These are phyloP conservation scores for Saccharomyces uvarum DNA, from an alignment of 1,139 yeast genomes.

Conservation along the genomic window DNA sequence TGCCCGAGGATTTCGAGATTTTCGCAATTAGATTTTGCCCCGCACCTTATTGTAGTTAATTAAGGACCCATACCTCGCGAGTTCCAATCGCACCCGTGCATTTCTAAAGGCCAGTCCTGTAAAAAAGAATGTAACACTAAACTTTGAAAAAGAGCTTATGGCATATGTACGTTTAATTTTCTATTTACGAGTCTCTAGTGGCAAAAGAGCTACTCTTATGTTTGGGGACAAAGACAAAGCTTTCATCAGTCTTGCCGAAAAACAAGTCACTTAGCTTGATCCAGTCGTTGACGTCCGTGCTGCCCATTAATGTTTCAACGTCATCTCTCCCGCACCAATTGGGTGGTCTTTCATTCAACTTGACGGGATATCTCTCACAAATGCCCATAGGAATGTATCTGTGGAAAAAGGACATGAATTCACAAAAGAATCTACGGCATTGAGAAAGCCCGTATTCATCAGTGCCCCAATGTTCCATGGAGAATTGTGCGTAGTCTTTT, in stretches of 20 bases:
- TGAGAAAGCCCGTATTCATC: constrained; percentile 89
- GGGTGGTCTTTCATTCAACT: constrained; percentile 88
- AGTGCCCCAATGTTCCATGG: constrained; percentile 95
- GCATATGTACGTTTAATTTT: background rate
- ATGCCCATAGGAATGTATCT: constrained; percentile 92
- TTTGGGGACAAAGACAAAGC: constrained; percentile 78
- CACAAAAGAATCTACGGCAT: constrained; percentile 88
- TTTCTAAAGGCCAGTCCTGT: background rate
- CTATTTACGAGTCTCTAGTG: background rate
- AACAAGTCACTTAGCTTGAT: constrained; percentile 94
- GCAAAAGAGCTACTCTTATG: constrained; percentile 83
- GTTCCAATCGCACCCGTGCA: background rate
- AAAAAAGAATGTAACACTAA: background rate
- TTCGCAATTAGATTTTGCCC: background rate
- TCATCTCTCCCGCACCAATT: constrained; percentile 93
- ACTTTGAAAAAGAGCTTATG: background rate
- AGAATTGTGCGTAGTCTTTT: constrained; percentile 61
- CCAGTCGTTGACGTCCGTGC: constrained; percentile 87
- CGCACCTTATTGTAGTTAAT: background rate
- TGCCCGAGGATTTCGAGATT: background rate
- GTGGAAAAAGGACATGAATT: constrained; percentile 87
- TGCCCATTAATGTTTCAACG: constrained; percentile 79
- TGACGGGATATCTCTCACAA: constrained; percentile 80
- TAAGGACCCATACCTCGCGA: background rate
- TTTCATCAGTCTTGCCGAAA: constrained; percentile 72